phyloP scores from a whole-genome alignment of 129 eudicot genomes.

The Cynara cardunculus region DNA sequence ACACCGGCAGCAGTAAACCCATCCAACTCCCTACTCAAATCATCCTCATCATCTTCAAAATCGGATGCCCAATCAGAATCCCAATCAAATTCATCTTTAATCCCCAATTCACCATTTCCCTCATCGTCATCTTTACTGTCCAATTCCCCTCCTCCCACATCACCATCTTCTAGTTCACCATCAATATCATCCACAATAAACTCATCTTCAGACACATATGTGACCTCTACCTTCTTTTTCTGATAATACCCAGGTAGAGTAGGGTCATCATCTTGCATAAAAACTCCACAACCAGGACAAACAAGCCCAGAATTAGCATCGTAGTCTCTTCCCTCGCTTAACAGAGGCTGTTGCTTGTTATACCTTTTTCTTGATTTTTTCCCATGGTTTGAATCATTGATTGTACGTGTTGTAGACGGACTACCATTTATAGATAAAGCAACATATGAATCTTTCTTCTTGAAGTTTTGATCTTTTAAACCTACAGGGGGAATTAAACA shows the following conservation, averaged over 20 bases:
- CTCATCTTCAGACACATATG: constrained; percentile 21
- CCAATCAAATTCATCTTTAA: constrained; percentile 52
- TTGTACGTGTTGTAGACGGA: constrained; percentile 37
- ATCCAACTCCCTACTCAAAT: constrained; percentile 48
- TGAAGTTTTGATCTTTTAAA: constrained; percentile 8
- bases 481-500: constrained; percentile 15
- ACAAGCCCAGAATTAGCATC: constrained; percentile 71
- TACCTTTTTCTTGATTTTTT: constrained; percentile 42
- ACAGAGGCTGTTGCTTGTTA: constrained; percentile 40
- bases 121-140: constrained; percentile 40
- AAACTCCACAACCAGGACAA: constrained; percentile 97
- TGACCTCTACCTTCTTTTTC: constrained; percentile 48
- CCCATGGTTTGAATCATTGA: constrained; percentile 22
- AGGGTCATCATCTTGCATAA: constrained; percentile 92
- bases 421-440: constrained; percentile 39
- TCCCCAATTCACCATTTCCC: constrained; percentile 29
- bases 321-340: constrained; percentile 92
- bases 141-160: constrained; percentile 39
- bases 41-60: constrained; percentile 58
- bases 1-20: constrained; percentile 77
- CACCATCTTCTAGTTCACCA: constrained; percentile 35
- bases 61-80: constrained; percentile 61
- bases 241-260: constrained; percentile 79
- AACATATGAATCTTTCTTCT: constrained; percentile 15
- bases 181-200: constrained; percentile 28